These are phyloP conservation scores for Asterochloris erici DNA, from an alignment of 139 green algal genomes.

Conservation along the genomic window DNA sequence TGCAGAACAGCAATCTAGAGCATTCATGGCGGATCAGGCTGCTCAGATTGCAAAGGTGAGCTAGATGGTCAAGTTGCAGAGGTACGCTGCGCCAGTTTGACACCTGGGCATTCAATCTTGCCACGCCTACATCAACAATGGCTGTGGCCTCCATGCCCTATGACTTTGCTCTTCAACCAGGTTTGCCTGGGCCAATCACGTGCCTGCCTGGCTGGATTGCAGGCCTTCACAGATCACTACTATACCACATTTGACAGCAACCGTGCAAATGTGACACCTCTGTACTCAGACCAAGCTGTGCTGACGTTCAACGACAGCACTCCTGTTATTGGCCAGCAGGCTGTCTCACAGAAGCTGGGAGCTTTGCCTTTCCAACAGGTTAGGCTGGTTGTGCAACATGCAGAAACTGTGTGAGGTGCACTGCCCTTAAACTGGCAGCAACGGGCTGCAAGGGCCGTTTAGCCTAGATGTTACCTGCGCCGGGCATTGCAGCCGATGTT, in stretches of 20 bases:
- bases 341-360: conserved; percentile 73
- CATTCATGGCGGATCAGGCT: neutral
- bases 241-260: conserved; percentile 93
- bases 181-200: neutral
- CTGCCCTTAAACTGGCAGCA: too few relatives aligned
- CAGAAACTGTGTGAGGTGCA: too few relatives aligned
- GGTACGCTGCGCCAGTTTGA: too few relatives aligned
- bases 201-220: neutral
- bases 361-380: conserved; percentile 69
- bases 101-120: too few relatives aligned
- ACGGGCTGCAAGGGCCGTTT: too few relatives aligned
- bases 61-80: neutral
- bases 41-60: conserved; percentile 13
- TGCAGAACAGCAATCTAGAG: too few relatives aligned
- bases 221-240: conserved; percentile 95
- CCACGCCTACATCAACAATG: too few relatives aligned
- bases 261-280: conserved; percentile 49
- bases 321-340: conserved; percentile 31
- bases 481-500: too few relatives aligned
- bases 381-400: too few relatives aligned
- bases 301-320: conserved; percentile 86
- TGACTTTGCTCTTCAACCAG: too few relatives aligned
- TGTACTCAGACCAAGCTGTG: conserved; percentile 86
- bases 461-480: too few relatives aligned
- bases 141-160: too few relatives aligned